These are phyloP conservation scores for Rhodosporidiobolus odoratus DNA, from an alignment of 768 basidiomycete species.

Conservation along the genomic window DNA sequence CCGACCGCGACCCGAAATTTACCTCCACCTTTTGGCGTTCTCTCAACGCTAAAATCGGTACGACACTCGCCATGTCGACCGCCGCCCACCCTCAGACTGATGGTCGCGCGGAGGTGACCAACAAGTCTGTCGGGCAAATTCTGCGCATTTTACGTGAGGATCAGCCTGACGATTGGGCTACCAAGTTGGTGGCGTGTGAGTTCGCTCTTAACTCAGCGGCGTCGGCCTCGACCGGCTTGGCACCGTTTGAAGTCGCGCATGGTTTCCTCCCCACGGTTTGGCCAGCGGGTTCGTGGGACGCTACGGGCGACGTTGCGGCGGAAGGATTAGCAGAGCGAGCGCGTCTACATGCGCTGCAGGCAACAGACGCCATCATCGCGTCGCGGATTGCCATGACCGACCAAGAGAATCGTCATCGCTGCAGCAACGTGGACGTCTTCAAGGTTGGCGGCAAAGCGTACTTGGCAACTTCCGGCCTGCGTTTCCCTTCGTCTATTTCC, in stretches of 20 bases:
- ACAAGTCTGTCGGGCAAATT: slow-evolving; percentile 24
- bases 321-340: background rate
- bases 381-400: slow-evolving; percentile 7
- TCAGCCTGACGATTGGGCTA: slow-evolving; percentile 44
- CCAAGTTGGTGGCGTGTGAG: slow-evolving; percentile 45
- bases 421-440: background rate
- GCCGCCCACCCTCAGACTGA: slow-evolving; percentile 52
- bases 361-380: slow-evolving; percentile 5
- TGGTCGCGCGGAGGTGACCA: slow-evolving; percentile 48
- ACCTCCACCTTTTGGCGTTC: slow-evolving; percentile 50
- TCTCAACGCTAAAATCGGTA: slow-evolving; percentile 45
- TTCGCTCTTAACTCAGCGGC: slow-evolving; percentile 47
- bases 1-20: slow-evolving; percentile 51
- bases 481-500: background rate
- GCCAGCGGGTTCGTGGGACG: background rate
- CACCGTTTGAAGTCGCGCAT: background rate
- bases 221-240: background rate
- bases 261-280: background rate
- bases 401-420: slow-evolving; percentile 1
- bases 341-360: background rate
- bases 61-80: slow-evolving; percentile 47
- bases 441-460: background rate
- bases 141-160: slow-evolving; percentile 19
- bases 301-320: background rate
- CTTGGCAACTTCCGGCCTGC: background rate